Evolutionary conservation across 2,329 filamentous ascomycete genomes (phyloP).

Genomic region (Davidsoniella neocaledoniae): DNA sequence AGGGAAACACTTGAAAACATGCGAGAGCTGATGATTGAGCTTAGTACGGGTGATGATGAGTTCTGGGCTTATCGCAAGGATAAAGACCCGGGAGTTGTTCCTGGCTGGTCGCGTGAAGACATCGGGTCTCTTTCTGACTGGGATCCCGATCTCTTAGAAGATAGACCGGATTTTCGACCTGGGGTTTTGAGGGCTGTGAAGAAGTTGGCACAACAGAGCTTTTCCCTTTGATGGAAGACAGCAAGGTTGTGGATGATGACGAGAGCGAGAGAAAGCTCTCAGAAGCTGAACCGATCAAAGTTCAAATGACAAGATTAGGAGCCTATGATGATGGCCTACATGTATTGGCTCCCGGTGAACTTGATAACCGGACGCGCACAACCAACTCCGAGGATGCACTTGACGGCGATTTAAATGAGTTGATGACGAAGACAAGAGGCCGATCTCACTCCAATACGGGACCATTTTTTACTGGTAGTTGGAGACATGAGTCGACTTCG

Average conservation of each 20-base stretch:
- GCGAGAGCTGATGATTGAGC: slow-evolving; percentile 2
- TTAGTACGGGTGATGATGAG: not conserved
- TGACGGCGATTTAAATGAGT: not conserved
- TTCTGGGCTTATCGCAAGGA: no score
- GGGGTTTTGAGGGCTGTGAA: no score
- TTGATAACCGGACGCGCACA: slow-evolving; percentile 2
- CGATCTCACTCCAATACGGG: slow-evolving; percentile 9
- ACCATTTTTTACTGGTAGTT: slow-evolving; percentile 11
- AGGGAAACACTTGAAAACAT: slow-evolving; percentile 3
- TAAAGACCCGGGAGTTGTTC: no score
- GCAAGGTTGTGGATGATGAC: no score
- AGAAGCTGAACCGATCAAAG: slow-evolving; percentile 3
- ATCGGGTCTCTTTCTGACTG: no score
- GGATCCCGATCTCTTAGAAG: no score
- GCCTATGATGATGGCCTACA: slow-evolving; percentile 2
- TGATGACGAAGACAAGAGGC: not conserved
- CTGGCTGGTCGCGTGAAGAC: no score
- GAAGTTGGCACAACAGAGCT: not conserved
- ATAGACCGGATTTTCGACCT: no score
- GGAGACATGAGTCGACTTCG: slow-evolving; percentile 9
- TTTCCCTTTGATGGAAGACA: not conserved
- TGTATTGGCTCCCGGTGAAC: slow-evolving; percentile 1
- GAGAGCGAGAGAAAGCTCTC: not conserved
- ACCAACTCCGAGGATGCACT: not conserved
- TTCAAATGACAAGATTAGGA: slow-evolving; percentile 5